phyloP scores from a whole-genome alignment of 202 grass and related monocot genomes.

The Cymbopogon flexuosus region DNA sequence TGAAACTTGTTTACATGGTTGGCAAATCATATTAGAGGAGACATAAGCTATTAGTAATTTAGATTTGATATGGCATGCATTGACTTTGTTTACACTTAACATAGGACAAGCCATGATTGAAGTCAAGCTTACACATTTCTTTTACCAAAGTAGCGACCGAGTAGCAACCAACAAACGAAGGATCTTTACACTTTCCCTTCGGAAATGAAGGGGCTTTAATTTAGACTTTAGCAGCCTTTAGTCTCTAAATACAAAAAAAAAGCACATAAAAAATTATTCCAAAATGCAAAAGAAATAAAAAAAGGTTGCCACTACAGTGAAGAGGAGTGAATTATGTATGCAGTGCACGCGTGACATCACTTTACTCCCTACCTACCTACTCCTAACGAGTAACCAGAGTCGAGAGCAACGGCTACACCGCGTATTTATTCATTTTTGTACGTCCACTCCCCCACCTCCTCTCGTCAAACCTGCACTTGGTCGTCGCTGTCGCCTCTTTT shows the following conservation, averaged over 20 bases:
- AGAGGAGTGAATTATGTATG: too few species aligned
- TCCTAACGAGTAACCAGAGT: not conserved
- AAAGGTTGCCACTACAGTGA: too few species aligned
- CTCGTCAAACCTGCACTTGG: not conserved
- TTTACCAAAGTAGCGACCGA: not conserved
- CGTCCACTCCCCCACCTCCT: not conserved
- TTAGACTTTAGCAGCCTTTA: not conserved
- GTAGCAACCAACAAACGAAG: not conserved
- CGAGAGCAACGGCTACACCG: not conserved
- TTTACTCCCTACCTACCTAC: constrained; percentile 10
- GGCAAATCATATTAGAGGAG: not conserved
- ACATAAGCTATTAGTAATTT: not conserved
- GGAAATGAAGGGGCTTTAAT: not conserved
- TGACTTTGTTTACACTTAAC: constrained; percentile 3
- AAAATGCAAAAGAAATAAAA: too few species aligned
- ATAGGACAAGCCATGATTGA: not conserved
- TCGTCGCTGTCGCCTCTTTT: not conserved
- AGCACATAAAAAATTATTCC: not conserved
- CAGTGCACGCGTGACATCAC: constrained; percentile 21
- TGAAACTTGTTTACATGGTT: not conserved
- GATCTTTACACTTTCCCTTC: not conserved
- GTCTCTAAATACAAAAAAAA: not conserved
- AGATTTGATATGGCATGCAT: not conserved
- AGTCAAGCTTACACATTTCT: not conserved
- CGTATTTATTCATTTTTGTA: not conserved